Evolutionary conservation across 805 yeast species (phyloP), one percentile per base, ranked within the genome.

Genomic region (Ogataea zsoltii): DNA sequence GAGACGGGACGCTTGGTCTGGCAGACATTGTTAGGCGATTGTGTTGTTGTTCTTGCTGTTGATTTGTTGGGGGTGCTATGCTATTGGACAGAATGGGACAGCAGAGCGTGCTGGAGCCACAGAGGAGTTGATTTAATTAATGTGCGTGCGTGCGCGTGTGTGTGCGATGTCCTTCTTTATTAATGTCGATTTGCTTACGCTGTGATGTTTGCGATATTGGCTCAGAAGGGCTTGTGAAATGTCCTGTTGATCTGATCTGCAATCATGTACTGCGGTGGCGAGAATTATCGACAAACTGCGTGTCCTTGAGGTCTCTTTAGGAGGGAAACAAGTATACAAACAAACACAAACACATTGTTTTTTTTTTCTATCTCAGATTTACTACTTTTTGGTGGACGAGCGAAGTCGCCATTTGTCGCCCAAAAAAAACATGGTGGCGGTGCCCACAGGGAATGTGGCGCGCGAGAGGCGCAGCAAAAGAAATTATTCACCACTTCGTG

Each of bases 1-100:
- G 62, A 15, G 62, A 58, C 36, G 60, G 54, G 13, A 47, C 45
- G 44, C 51, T 54, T 29, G 56, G 50, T 55, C 64, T 60, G 11
- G 55, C 32, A 15, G 65, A 52, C 62, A 58, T 57, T 35, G 28
- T 16, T 30, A n/a, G 23, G 25, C 25, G 25, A 21, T 5, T 21
- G 25, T 21, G 25, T 9, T 37, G 17, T 10, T 16, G 31, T 36
- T 38, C 19, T 5, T 6, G 25, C 5, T 9, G 5, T 21, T 21
- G 25, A 21, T 6, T 21, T 21, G 5, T 21, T 21, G 25, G n/a
- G n/a, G n/a, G 25, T 21, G 25, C 25, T 21, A 21, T 21, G 25
- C 25, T 21, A n/a, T 18, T 38, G 23, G 19, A 14, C 36, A 33
- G 23, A 33, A 6, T 17, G 36, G 25, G 40, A 37, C 31, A 37